Base-by-base conservation (phyloP, 257 asterid genomes). In the Plantago elongata region DNA sequence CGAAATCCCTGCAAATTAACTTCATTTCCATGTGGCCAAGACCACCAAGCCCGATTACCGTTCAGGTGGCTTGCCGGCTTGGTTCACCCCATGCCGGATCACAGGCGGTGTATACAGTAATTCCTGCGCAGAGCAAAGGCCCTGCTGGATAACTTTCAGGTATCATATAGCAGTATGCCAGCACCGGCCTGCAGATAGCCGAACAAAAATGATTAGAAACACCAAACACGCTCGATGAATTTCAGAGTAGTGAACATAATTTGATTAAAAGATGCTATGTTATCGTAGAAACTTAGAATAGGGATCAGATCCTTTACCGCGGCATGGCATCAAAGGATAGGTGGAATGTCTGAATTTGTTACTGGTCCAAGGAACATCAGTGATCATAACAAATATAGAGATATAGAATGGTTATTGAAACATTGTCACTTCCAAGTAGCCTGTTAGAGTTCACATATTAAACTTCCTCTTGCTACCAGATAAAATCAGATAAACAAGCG, bases 271-370 rank as follows among this genome's bases (percentile, higher is more conserved):
- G 54, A 27, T 17, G 9, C 9, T 5, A 15, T 15, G 11, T 14
- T 13, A 51, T 14, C 56, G 18, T 6, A 4, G 27, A 22, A 22
- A 22, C 27, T 22, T 2, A 22, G 2, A 22, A 22, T 22, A 22
- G 27, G 27, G 27, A 63, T 13, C 15, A 43, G 49, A 3, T 15
- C 2, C 9, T 69, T 12, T 81, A 91, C 98, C 98, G 97, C 11
- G 98, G 97, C 45, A 92, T 97, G 98, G 97, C 45, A 92, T 97
- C 61, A 89, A 60, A 43, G 98, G 97, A 64, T 89, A 92, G 30
- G 83, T 89, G 0, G 99, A 73, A 70, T 75, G 73, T 37, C 90
- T 87, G 11, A 30, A 1, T 66, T 38, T 48, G 71, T 77, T 92
- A 69, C 89, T 84, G 37, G 88, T 75, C 98, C 97, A 89, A 49